These are phyloP conservation scores for Citeromyces hawaiiensis DNA, from an alignment of 1,139 yeast genomes.

Conservation along the genomic window DNA sequence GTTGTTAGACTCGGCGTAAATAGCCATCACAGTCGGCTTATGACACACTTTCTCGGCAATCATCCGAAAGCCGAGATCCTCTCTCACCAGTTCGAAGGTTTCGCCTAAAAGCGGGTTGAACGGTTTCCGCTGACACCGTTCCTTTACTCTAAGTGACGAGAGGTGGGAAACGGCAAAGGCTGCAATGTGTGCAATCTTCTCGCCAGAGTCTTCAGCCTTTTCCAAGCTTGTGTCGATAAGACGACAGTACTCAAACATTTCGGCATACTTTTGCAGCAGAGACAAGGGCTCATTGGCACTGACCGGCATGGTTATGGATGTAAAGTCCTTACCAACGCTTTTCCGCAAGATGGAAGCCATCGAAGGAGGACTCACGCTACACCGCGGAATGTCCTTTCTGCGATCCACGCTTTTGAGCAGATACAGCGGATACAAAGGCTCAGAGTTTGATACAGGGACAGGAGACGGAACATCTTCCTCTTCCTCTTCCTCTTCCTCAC, in stretches of 20 bases:
- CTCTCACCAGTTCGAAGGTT: constrained; percentile 73
- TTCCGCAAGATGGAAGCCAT: constrained; percentile 68
- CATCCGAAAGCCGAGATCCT: constrained; percentile 56
- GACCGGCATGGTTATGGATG: constrained; percentile 88
- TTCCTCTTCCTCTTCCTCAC: constrained; percentile 1
- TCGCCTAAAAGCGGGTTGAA: constrained; percentile 88
- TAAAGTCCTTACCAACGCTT: constrained; percentile 83
- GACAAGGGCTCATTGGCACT: constrained; percentile 87
- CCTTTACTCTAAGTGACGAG: constrained; percentile 59
- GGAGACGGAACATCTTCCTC: not conserved
- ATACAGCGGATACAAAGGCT: constrained; percentile 45
- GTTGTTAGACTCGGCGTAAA: constrained; percentile 53
- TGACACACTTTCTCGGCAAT: constrained; percentile 73
- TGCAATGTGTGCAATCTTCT: constrained; percentile 57
- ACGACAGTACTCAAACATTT: constrained; percentile 62
- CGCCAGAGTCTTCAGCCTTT: constrained; percentile 30
- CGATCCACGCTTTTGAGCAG: constrained; percentile 28
- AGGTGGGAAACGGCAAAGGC: constrained; percentile 71
- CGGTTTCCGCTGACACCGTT: constrained; percentile 73
- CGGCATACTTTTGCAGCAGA: constrained; percentile 67
- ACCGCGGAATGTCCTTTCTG: constrained; percentile 44
- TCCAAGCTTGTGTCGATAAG: constrained; percentile 50
- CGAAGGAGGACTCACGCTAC: constrained; percentile 68
- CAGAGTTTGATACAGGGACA: not conserved
- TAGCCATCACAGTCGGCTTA: constrained; percentile 73